Evolutionary conservation across 129 eudicot genomes (phyloP), one percentile per base, ranked within the genome.

Genomic region (Arctium lappa): DNA sequence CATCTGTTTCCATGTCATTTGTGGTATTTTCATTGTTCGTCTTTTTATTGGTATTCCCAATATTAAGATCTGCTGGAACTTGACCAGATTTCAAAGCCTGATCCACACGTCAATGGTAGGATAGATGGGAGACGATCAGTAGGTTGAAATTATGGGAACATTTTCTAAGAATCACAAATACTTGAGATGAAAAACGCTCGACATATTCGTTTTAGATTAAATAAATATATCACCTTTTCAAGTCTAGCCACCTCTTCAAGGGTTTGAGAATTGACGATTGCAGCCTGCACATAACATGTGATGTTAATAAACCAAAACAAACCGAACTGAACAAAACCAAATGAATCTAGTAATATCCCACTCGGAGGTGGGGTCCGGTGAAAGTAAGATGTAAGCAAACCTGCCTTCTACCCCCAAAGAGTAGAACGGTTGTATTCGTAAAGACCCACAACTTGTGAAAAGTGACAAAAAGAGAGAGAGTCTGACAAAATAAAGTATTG

Each of bases 171-270:
- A 36, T 2, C 48, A 66, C 9, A 72, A 36, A 76, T 13, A 70
- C 18, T 39, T 42, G 8, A 69, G 15, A 38, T 48, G n/a, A 31
- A 73, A 38, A 4, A 46, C 42, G 15, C 48, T 12, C 36, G 8
- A 18, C 34, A 80, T 46, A 65, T 68, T 75, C 7, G 44, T 29
- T 39, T 6, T 33, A 32, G 77, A 77, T 36, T 22, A 62, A 29
- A 72, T 72, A 0, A 16, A 75, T 65, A 71, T 38, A 53, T 83
- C 78, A 93, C 99, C 99, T 95, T 86, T 86, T 95, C 99, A 87
- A 95, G 98, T 82, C 97, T 90, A 74, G 99, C 99, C 69, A 95
- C 99, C 86, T 95, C 99, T 82, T 95, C 99, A 66, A 93, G 97
- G 18, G 99, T 95, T 88, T 95, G 99, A 72, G 99, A 91, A 83